Evolutionary conservation across 2,329 filamentous ascomycete species (phyloP), one percentile per base, ranked within the genome.

Genomic region (Ceratocystis papillata): DNA sequence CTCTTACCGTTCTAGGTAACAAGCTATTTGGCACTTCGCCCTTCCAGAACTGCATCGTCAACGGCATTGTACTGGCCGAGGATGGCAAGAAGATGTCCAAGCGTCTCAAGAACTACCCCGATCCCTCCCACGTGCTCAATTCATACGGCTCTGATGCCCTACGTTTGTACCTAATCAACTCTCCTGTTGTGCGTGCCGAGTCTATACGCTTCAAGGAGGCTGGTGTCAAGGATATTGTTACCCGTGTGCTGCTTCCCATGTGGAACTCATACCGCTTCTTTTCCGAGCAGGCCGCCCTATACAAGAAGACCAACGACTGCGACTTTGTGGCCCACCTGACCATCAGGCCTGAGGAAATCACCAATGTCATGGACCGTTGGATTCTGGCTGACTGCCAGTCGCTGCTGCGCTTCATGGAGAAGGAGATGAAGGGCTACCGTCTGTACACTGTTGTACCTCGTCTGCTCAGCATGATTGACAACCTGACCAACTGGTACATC

Each of bases 401-500:
- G 72, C 80, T 97, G 70, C 81, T 97, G 67, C 86, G 91, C 72
- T 96, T 94, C 73, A 90, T 96, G 65, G 93, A 97, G 73, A 80
- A 89, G 71, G 93, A 97, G 77, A 97, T 97, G 93, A 81, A 81
- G 64, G 86, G 79, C 5, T 88, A 88, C 74, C 85, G 87, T 41
- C 76, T 89, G 50, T 95, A 94, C 76, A 95, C 90, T 1, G 90
- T 95, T 48, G 89, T 95, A 62, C 90, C 90, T 5, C 81, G 87
- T 67, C 77, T 95, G 68, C 80, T 92, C 22, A 81, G 81, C 66
- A 80, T 92, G 73, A 92, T 95, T 70, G 90, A 95, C 72, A 89
- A 92, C 75, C 87, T 87, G 20, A 94, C 90, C 7, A 95, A 96
- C 76, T 95, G 89, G 90, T 95, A 94, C 77, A 95, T 95, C 73